Percentiles rank a stretch among this genome's conserved stretches.
Conservation (phyloP, 192 early-diverging fungal genomes). For the Umbelopsis ramanniana region DNA sequence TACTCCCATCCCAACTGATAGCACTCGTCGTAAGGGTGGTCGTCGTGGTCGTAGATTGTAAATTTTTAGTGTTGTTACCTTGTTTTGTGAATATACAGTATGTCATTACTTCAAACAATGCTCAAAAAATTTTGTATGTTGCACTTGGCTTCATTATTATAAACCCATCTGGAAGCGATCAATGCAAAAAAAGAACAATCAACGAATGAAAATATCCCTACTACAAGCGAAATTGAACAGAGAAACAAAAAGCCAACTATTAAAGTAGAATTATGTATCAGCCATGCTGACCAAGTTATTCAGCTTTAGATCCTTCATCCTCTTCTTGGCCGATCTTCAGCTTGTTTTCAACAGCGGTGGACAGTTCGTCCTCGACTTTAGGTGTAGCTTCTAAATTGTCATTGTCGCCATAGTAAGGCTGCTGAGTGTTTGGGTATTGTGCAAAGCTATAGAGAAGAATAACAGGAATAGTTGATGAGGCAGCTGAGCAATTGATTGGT, state of each 20-base stretch:
- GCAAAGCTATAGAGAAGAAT: background rate
- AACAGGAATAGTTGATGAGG: background rate
- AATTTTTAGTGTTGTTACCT: constrained; percentile 32
- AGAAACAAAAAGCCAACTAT: constrained; percentile 23
- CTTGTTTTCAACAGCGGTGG: constrained; percentile 15
- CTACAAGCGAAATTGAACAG: background rate
- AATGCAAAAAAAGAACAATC: constrained; percentile 3
- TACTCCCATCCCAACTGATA: constrained; percentile 98
- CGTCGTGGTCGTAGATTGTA: constrained; percentile 99
- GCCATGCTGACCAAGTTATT: constrained; percentile 2
- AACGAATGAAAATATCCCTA: background rate
- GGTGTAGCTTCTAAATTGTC: constrained; percentile 7
- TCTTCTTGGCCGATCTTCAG: constrained; percentile 17
- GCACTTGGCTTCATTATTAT: constrained; percentile 18
- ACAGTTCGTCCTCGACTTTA: background rate
- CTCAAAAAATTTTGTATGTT: constrained; percentile 4
- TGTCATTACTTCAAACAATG: constrained; percentile 22
- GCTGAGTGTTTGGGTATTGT: constrained; percentile 21
- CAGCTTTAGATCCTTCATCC: constrained; percentile 17
- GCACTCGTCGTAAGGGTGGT: constrained; percentile 98
- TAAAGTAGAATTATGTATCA: constrained; percentile 20
- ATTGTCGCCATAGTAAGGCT: constrained; percentile 21
- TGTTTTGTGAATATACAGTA: constrained; percentile 14
- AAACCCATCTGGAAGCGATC: background rate
- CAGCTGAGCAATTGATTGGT: background rate